phyloP scores from a whole-genome alignment of 2,329 filamentous ascomycete genomes.

The Cordyceps cicadae region DNA sequence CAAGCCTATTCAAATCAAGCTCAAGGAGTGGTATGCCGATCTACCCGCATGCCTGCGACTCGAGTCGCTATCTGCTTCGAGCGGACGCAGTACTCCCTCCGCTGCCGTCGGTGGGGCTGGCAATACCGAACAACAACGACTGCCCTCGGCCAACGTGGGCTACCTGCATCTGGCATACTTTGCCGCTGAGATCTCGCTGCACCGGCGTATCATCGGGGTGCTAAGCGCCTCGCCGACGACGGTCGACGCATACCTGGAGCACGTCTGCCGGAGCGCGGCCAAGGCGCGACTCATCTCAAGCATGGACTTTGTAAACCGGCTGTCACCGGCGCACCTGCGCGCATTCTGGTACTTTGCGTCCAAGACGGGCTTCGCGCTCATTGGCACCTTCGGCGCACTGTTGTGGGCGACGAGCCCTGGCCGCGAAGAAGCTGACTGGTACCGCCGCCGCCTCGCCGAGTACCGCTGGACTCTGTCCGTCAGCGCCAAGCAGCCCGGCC shows the following conservation, averaged over 20 bases:
- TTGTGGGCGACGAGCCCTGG: conserved; percentile 85
- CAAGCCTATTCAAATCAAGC: conserved; percentile 73
- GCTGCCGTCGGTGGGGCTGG: too few species aligned
- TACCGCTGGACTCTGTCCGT: conserved; percentile 93
- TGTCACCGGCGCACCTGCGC: conserved; percentile 77
- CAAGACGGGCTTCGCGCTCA: conserved; percentile 86
- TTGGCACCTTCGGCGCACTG: conserved; percentile 86
- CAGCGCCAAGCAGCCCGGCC: conserved; percentile 65
- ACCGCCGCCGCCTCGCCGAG: conserved; percentile 73
- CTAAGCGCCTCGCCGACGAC: conserved; percentile 39
- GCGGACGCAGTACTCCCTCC: conserved; percentile 18
- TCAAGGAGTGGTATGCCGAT: conserved; percentile 73
- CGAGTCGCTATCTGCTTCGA: conserved; percentile 41
- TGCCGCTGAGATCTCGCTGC: conserved; percentile 86
- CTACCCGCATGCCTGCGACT: conserved; percentile 58
- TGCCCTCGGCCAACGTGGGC: conserved; percentile 52
- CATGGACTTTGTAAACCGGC: conserved; percentile 94
- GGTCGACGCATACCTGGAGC: conserved; percentile 72
- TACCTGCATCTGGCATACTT: conserved; percentile 90
- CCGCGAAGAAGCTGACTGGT: conserved; percentile 86
- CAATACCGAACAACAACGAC: conserved; percentile 20
- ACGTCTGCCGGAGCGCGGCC: conserved; percentile 87
- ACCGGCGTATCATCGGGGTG: conserved; percentile 82
- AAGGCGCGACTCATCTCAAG: conserved; percentile 91
- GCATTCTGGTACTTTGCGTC: conserved; percentile 89